Evolutionary conservation across 768 basidiomycete species (phyloP).

Genomic region (Leccinum subgranulosum): DNA sequence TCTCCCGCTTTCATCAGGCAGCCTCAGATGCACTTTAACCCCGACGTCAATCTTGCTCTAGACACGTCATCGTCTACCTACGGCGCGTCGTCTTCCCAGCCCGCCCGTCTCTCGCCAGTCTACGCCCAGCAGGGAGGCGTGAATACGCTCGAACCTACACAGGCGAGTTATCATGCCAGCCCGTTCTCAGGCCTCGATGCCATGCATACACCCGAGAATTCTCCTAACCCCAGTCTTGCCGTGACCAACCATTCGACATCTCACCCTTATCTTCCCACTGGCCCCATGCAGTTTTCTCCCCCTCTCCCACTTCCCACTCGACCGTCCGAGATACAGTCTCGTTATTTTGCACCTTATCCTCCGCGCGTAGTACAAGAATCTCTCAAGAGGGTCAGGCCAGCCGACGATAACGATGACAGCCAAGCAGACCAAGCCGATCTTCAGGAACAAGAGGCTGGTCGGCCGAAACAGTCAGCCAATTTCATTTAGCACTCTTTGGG

Average conservation of each 20-base stretch:
- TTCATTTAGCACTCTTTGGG: neutral
- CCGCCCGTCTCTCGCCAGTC: constrained; percentile 7
- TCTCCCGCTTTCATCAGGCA: constrained; percentile 12
- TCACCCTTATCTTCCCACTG: constrained; percentile 18
- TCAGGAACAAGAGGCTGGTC: constrained; percentile 20
- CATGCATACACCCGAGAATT: constrained; percentile 9
- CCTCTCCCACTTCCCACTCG: constrained; percentile 28
- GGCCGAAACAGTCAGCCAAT: constrained; percentile 23
- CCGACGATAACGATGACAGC: constrained; percentile 16
- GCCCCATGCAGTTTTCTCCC: constrained; percentile 31
- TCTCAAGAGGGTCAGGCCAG: constrained; percentile 21
- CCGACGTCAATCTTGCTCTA: constrained; percentile 2
- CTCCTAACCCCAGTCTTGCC: constrained; percentile 8
- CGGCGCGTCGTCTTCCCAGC: constrained; percentile 5
- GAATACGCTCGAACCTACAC: constrained; percentile 11
- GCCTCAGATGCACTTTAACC: constrained; percentile 7
- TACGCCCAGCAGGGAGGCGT: constrained; percentile 11
- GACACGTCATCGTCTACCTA: constrained; percentile 18
- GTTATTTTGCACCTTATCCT: constrained; percentile 15
- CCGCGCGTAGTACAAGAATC: constrained; percentile 1
- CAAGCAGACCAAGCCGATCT: constrained; percentile 18
- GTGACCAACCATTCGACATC: constrained; percentile 3
- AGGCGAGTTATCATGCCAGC: constrained; percentile 13
- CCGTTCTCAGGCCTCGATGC: constrained; percentile 8
- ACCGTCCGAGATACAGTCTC: constrained; percentile 28